Base-by-base conservation (phyloP, 495 filamentous ascomycete species). In the Wilcoxina mikolae region DNA sequence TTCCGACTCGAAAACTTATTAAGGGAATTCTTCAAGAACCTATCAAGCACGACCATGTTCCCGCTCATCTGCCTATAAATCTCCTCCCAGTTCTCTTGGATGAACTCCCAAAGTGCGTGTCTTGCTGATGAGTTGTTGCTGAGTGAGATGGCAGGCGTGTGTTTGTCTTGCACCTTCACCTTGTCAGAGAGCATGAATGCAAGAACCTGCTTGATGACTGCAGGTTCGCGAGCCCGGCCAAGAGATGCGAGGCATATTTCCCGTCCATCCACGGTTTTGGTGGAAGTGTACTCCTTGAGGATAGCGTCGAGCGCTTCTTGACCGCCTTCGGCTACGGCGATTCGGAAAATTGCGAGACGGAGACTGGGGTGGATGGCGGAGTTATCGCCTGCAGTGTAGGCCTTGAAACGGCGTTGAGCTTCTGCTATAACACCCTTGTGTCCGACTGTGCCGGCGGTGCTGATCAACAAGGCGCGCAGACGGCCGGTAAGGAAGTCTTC, bases 1-100 rank as follows among this genome's bases (percentile, higher is more conserved):
- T 76, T 74, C 22, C 73, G 68, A 59, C 82, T 80, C 0, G 82
- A 75, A 66, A 94, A 95, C 64, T 84, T 84, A 46, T 76, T 74
- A 56, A 98, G 72, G 20, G 78, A 79, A 59, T 81, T 73, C 57
- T 83, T 80, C 58, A 98, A 65, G 69, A 94, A 91, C 20, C 88
- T 79, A 69, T 95, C 89, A 48, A 94, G 71, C 23, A 95, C 78
- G 26, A 95, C 82, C 56, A 85, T 81, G 69, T 93, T 95, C 1
- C 76, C 73, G 56, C 83, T 78, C 46, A 95, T 73, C 60, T 79
- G 81, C 47, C 73, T 69, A 31, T 77, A 72, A 17, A 94, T 73
- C 38, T 70, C 68, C 9, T 72, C 70, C 84, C 89, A 98, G 69
- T 94, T 78, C 4, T 78, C 73, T 61, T 84, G 83, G 55, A 94